phyloP scores from a whole-genome alignment of 176 grass and related monocot genomes.

The Luzula sylvatica region DNA sequence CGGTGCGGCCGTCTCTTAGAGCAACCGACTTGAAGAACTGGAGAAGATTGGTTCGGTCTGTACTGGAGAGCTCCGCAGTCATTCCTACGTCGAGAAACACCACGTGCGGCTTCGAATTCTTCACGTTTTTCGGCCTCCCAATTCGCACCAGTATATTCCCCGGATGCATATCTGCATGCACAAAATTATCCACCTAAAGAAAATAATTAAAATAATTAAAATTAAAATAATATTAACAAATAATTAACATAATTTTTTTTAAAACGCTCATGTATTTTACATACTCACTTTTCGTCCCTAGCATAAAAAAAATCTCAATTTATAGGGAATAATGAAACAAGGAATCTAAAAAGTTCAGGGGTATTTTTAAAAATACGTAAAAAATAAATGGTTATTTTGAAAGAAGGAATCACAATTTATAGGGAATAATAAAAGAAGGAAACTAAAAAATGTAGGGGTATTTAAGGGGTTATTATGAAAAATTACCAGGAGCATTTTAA shows the following conservation, averaged over 20 bases:
- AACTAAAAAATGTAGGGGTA: too few relatives aligned
- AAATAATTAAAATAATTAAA: neutral
- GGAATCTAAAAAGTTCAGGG: too few relatives aligned
- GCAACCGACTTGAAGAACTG: constrained; percentile 90
- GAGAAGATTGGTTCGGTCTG: constrained; percentile 66
- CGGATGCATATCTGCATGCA: constrained; percentile 98
- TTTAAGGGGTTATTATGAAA: neutral
- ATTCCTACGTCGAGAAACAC: constrained; percentile 96
- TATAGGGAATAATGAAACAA: too few relatives aligned
- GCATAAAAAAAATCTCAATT: too few relatives aligned
- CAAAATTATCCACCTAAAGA: constrained; percentile 89
- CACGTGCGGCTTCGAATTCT: constrained; percentile 79
- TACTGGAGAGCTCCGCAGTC: constrained; percentile 79
- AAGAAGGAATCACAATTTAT: too few relatives aligned
- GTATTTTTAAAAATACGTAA: too few relatives aligned
- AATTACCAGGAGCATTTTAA: constrained; percentile 94
- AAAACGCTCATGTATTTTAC: too few relatives aligned
- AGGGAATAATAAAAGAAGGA: too few relatives aligned
- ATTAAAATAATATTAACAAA: neutral
- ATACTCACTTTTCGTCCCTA: too few relatives aligned
- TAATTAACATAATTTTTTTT: neutral
- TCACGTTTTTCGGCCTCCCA: constrained; percentile 27
- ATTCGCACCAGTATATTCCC: constrained; percentile 91
- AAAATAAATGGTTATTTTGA: too few relatives aligned
- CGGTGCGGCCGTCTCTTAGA: constrained; percentile 69